phyloP scores from a whole-genome alignment of 768 basidiomycete species.

The Suillus tomentosus region DNA sequence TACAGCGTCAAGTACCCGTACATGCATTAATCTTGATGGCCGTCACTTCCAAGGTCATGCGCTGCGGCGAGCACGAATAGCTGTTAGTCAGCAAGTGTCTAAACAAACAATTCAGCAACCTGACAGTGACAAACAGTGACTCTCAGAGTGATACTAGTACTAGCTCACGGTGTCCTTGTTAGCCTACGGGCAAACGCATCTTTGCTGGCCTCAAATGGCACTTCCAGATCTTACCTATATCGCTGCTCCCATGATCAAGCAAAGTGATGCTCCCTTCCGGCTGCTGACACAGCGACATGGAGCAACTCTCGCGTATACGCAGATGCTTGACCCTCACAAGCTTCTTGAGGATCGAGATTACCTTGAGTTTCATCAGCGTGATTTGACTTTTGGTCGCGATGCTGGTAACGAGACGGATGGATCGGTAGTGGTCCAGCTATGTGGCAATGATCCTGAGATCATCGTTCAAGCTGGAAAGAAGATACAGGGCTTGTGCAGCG shows the following conservation, averaged over 20 bases:
- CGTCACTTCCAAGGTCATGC: too few species aligned
- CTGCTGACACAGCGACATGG: constrained; percentile 61
- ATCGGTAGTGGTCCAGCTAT: constrained; percentile 72
- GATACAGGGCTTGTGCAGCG: constrained; percentile 63
- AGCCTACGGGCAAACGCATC: too few species aligned
- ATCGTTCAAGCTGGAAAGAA: constrained; percentile 63
- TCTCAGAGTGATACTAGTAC: too few species aligned
- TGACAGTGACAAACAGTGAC: too few species aligned
- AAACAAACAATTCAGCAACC: too few species aligned
- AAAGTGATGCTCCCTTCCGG: constrained; percentile 78
- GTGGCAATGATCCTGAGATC: constrained; percentile 66
- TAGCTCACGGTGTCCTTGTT: too few species aligned
- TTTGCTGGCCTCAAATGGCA: not conserved
- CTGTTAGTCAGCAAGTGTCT: not conserved
- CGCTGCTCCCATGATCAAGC: constrained; percentile 78
- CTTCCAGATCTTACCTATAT: constrained; percentile 40
- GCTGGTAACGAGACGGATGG: constrained; percentile 12
- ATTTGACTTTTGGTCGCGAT: constrained; percentile 37
- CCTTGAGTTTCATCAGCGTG: constrained; percentile 61
- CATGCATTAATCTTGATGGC: too few species aligned
- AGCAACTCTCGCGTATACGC: constrained; percentile 70
- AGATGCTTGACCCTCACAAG: constrained; percentile 70
- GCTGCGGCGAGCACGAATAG: too few species aligned
- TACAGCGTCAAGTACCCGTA: not conserved
- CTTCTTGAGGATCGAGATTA: constrained; percentile 67